phyloP scores from a whole-genome alignment of 225 moss, liverwort and hornwort species.

The Straminergon stramineum region DNA sequence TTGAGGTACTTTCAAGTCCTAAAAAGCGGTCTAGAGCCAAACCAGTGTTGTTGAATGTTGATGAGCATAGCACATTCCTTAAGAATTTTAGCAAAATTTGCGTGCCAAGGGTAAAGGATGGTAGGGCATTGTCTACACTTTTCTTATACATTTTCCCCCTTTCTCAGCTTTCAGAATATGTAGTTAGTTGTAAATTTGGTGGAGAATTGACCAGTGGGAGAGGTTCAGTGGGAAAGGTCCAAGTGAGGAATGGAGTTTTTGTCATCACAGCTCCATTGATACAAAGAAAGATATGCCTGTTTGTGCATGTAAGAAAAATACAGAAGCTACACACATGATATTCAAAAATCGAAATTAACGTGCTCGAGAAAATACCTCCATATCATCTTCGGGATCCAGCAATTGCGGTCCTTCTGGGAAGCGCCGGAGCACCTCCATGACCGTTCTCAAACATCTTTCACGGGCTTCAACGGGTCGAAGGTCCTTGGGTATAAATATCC shows the following conservation, averaged over 20 bases:
- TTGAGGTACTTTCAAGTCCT: neutral
- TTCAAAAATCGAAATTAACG: neutral
- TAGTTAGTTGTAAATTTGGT: neutral
- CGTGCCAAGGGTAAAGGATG: neutral
- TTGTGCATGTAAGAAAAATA: neutral
- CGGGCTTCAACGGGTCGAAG: slow-evolving; percentile 86
- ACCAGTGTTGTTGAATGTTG: neutral
- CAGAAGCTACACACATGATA: neutral
- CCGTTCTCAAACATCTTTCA: slow-evolving; percentile 75
- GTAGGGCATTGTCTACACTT: neutral
- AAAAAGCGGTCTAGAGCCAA: neutral
- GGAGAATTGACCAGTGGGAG: neutral
- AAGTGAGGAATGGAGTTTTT: neutral
- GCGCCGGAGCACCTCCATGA: slow-evolving; percentile 79
- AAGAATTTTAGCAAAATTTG: neutral
- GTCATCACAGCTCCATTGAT: neutral
- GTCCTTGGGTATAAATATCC: slow-evolving; percentile 86
- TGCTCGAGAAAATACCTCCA: slow-evolving; percentile 48
- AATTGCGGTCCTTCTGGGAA: slow-evolving; percentile 88
- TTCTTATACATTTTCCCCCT: neutral
- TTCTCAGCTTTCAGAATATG: neutral
- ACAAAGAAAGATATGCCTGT: neutral
- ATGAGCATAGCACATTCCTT: neutral
- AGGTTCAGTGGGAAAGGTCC: neutral
- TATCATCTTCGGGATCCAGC: slow-evolving; percentile 96